Evolutionary conservation across 2,329 filamentous ascomycete species (phyloP), one percentile per base, ranked within the genome.

Genomic region (Fusarium lateritium): DNA sequence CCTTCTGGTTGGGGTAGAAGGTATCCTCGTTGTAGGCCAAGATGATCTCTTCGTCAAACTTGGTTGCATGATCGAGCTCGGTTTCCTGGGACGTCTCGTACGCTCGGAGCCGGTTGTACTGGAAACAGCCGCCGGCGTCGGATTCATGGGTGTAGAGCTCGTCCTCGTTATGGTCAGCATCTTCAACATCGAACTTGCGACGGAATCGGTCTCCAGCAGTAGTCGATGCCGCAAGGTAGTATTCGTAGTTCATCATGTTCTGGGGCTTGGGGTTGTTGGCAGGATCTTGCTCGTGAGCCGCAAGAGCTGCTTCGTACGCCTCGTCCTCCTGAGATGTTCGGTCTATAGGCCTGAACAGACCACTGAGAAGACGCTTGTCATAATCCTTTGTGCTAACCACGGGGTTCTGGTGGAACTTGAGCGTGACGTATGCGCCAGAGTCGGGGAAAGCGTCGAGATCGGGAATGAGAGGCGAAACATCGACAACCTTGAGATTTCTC

Each of bases 391-490:
- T 65, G 56, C 83, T 81, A 11, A 85, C 80, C 28, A 91, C 86
- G 5, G 90, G 90, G 75, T 90, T 90, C 68, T 86, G 88, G 52
- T 85, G 84, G 78, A 92, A 91, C 78, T 92, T 92, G 80, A 92
- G 84, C 15, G 89, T 88, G 67, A 91, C 87, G 75, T 92, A 92
- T 64, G 89, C 89, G 56, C 90, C 89, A 4, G 87, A 88, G 77
- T 92, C 90, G 47, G 89, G 89, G 80, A 91, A 91, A n/a, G 88
- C 86, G 62, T 90, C 87, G 42, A 90, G 83, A 73, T 92, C 90
- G 7, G 90, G 90, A 19, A 92, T 78, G 39, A 92, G 78, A 28
- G 89, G 88, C 63, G 84, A 86, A 19, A 86, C 85, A 43, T 89
- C 86, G 17, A 90, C 83, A 5, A 90, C 80, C 72, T 85, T 86